A percentile compares a stretch with the other conserved stretches of the same genome.
phyloP scores from a whole-genome alignment of 768 basidiomycete genomes.

The Serendipita indica region DNA sequence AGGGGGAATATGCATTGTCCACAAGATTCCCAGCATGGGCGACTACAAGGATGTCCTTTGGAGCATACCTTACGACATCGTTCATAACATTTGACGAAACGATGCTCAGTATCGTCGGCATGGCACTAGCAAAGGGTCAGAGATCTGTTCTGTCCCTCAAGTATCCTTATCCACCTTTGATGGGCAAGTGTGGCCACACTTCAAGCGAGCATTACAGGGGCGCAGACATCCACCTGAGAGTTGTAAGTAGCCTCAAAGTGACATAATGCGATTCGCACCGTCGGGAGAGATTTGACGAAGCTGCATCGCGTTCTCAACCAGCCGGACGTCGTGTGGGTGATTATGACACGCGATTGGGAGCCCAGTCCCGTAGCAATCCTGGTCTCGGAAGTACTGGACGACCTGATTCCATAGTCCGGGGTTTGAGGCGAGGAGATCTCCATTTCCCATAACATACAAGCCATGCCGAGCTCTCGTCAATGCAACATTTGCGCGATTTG shows the following conservation, averaged over 20 bases:
- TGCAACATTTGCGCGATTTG: conserved; percentile 36
- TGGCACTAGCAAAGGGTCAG: conserved; percentile 34
- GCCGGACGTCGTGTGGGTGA: conserved; percentile 32
- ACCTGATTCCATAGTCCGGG: conserved; percentile 45
- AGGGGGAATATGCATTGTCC: conserved; percentile 38
- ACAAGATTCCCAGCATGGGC: conserved; percentile 37
- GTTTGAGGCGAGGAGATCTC: conserved; percentile 33
- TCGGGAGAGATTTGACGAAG: conserved; percentile 40
- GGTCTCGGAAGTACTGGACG: conserved; percentile 38
- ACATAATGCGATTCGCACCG: conserved; percentile 24
- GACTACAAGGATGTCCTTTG: conserved; percentile 43
- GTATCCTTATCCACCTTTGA: conserved; percentile 31
- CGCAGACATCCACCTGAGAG: conserved; percentile 43
- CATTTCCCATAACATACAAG: conserved; percentile 58
- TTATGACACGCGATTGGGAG: conserved; percentile 44
- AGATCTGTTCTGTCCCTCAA: background rate
- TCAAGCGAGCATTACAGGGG: conserved; percentile 37
- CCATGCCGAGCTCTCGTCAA: conserved; percentile 62
- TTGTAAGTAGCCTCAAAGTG: background rate
- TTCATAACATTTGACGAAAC: conserved; percentile 32
- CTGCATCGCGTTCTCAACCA: conserved; percentile 36
- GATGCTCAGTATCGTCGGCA: conserved; percentile 41
- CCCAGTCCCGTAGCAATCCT: conserved; percentile 33
- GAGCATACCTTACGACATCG: conserved; percentile 38
- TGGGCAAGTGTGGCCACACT: conserved; percentile 52